phyloP scores from a whole-genome alignment of 805 yeast genomes.

The Spathaspora boniae region DNA sequence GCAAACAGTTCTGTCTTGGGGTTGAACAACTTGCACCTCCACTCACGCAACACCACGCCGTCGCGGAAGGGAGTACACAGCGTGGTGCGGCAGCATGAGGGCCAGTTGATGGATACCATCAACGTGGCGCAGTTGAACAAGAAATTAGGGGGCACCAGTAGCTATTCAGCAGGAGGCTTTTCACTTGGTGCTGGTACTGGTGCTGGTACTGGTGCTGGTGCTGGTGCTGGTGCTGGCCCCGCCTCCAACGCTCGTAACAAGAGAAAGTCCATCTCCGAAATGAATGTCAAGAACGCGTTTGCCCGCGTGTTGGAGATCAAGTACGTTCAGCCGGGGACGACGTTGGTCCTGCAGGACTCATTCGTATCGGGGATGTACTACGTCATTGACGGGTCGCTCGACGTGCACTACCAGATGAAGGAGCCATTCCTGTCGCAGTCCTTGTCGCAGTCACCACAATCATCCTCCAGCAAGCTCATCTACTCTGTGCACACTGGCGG shows the following conservation, averaged over 20 bases:
- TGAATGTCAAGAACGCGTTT: constrained; percentile 50
- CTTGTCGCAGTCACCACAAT: not conserved
- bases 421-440: no score
- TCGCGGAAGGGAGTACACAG: constrained; percentile 1
- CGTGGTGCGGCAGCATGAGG: constrained; percentile 3
- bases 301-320: constrained; percentile 57
- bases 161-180: no score
- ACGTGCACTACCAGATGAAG: constrained; percentile 45
- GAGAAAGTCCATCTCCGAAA: constrained; percentile 5
- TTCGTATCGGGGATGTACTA: constrained; percentile 74
- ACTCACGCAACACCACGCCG: constrained; percentile 6
- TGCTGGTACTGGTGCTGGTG: no score
- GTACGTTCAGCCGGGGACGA: constrained; percentile 49
- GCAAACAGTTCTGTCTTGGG: constrained; percentile 25
- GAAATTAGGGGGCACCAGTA: no score
- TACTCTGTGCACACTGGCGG: constrained; percentile 73
- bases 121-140: constrained; percentile 2
- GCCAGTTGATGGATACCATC: constrained; percentile 8
- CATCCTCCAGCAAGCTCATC: constrained; percentile 28
- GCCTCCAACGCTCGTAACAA: no score
- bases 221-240: no score
- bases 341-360: constrained; percentile 60
- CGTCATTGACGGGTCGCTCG: constrained; percentile 74
- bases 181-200: no score
- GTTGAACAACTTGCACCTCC: constrained; percentile 9